Evolutionary conservation across 345 rosid genomes (phyloP), one percentile per base, ranked within the genome.

Genomic region (Syzygium aromaticum): DNA sequence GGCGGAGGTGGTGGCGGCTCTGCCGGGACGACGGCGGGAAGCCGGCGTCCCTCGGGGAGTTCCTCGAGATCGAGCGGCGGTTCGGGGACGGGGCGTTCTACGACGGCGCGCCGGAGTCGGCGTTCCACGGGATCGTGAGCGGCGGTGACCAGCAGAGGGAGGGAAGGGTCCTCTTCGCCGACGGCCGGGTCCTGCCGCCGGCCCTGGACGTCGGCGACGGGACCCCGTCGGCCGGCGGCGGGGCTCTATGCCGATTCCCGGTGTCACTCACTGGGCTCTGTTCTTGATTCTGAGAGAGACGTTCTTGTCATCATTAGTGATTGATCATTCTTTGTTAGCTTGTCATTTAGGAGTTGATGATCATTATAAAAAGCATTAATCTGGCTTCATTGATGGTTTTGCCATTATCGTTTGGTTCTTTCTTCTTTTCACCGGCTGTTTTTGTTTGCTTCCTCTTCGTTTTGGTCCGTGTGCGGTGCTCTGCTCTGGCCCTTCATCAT

Each of bases 131-230:
- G 33, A 93, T 90, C 77, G 91, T 88, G 91, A 91, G 77, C 64
- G 86, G 86, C 51, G 0, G 15, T 27, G 8, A 52, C 33, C 87
- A 86, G 89, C 88, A 84, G 51, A 80, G 89, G 59, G 67, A 91
- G 40, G 95, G 95, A 25, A 88, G 97, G 89, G 88, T 89, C 22
- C 86, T 97, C 90, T 97, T 97, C 77, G 96, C 97, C 2, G 95
- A 96, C 38, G 98, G 98, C 46, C 92, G 97, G 88, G 98, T 97
- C 82, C 88, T 96, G 91, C 99, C 99, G 16, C 98, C 98, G 57
- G 93, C 21, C 43, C 91, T 33, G 52, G 90, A 38, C 7, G 87
- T 59, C 25, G 87, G 88, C 28, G 92, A 90, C 52, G 87, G 91
- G 56, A 54, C 87, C 40, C 88, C 96, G 84, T 54, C 95, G 91